Percentiles rank a stretch among this genome's conserved stretches.
Conservation (phyloP, 805 yeast species). For the Pichia membranifaciens region DNA sequence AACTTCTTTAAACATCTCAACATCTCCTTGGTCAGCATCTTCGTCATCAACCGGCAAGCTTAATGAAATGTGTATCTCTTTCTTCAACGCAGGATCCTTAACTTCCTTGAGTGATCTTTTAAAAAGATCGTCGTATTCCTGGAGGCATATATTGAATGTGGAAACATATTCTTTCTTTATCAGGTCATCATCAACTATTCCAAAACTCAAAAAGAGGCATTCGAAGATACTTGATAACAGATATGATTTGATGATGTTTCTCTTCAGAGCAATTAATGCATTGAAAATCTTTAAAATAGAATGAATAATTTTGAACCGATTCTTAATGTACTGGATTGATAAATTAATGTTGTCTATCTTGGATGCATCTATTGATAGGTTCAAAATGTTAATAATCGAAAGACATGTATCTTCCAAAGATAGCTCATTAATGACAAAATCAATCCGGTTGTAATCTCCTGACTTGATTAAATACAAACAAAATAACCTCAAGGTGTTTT, state of each 20-base stretch:
- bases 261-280: constrained; percentile 10
- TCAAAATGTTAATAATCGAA: constrained; percentile 20
- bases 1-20: background rate
- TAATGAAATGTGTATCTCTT: background rate
- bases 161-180: constrained; percentile 8
- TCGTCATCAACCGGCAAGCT: background rate
- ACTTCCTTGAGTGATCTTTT: constrained; percentile 15
- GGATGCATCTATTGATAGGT: constrained; percentile 23
- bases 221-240: constrained; percentile 21
- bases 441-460: constrained; percentile 3
- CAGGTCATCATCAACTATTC: constrained; percentile 15
- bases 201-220: constrained; percentile 22
- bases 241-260: constrained; percentile 15
- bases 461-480: constrained; percentile 17
- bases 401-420: constrained; percentile 23
- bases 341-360: constrained; percentile 24
- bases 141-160: constrained; percentile 14
- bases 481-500: constrained; percentile 25
- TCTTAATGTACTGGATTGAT: constrained; percentile 28
- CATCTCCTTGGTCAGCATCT: background rate
- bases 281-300: constrained; percentile 18
- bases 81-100: constrained; percentile 13
- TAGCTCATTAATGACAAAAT: constrained; percentile 13
- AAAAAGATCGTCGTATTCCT: constrained; percentile 15
- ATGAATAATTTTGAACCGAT: constrained; percentile 20